phyloP scores from a whole-genome alignment of 106 monocot genomes.

The Platanthera zijinensis region DNA sequence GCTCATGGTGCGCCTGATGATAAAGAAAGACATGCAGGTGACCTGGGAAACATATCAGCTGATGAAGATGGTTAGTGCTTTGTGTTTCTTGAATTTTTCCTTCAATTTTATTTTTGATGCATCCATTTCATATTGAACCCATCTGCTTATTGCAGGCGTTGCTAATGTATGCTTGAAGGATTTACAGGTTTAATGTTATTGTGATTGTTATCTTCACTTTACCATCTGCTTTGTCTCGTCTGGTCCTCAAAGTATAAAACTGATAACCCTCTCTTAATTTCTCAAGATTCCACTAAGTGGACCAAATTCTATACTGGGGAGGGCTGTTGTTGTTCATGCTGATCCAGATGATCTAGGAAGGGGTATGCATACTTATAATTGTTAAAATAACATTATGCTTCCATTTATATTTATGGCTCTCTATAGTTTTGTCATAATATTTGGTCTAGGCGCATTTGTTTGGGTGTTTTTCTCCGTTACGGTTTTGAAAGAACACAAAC shows the following conservation, averaged over 20 bases:
- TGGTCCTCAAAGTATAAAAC: neutral
- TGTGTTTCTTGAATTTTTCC: neutral
- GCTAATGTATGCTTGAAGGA: constrained; percentile 55
- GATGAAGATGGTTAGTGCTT: constrained; percentile 34
- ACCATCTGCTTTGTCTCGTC: neutral
- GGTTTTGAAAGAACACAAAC: too few species aligned
- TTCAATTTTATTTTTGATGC: neutral
- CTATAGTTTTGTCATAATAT: neutral
- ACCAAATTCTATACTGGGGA: constrained; percentile 64
- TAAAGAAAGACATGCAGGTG: constrained; percentile 63
- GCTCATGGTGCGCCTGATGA: constrained; percentile 52
- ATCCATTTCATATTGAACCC: neutral
- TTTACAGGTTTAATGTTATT: constrained; percentile 35
- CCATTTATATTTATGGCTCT: neutral
- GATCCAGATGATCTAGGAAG: constrained; percentile 94
- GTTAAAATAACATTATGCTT: neutral
- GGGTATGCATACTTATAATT: constrained; percentile 32
- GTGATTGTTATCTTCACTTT: neutral
- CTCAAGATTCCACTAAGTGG: constrained; percentile 65
- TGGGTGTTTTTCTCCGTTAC: neutral
- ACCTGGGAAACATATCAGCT: constrained; percentile 70
- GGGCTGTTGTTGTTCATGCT: constrained; percentile 95
- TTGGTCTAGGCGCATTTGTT: too few species aligned
- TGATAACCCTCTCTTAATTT: constrained; percentile 1
- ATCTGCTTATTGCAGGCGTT: constrained; percentile 30